Percentiles rank a stretch among this genome's conserved stretches.
Conservation (phyloP, 495 filamentous ascomycete genomes). For the Daldinia bambusicola region DNA sequence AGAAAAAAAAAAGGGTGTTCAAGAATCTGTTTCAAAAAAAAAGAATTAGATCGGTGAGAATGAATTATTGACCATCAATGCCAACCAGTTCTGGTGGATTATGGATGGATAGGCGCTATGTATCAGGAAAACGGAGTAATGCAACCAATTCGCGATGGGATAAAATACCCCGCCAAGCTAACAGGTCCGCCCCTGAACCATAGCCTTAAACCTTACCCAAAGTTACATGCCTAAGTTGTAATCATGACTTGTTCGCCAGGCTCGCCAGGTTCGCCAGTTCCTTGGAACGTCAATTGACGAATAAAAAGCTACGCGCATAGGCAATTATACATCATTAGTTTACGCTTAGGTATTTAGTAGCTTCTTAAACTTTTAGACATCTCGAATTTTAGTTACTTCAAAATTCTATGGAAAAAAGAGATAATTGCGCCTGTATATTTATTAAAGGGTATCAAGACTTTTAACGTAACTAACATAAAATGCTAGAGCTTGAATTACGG, state of each 20-base stretch:
- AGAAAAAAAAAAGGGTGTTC: constrained; percentile 21
- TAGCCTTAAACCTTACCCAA: constrained; percentile 1
- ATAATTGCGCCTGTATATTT: background rate
- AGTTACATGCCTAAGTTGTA: constrained; percentile 1
- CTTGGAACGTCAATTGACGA: constrained; percentile 30
- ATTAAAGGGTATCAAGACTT: constrained; percentile 32
- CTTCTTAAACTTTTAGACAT: background rate
- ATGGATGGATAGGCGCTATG: background rate
- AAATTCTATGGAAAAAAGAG: background rate
- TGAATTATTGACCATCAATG: constrained; percentile 38
- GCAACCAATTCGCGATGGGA: too few relatives aligned
- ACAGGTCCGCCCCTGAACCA: constrained; percentile 4
- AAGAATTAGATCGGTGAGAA: constrained; percentile 27
- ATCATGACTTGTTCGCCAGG: too few relatives aligned
- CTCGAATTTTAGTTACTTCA: background rate
- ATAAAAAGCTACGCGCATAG: constrained; percentile 23
- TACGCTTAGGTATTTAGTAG: background rate
- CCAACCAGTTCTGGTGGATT: background rate
- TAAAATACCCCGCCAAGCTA: constrained; percentile 10
- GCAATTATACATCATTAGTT: constrained; percentile 1
- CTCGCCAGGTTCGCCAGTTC: too few relatives aligned
- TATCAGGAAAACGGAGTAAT: background rate
- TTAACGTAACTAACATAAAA: constrained; percentile 3
- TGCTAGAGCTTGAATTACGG: constrained; percentile 6
- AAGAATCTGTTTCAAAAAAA: constrained; percentile 36